A percentile compares a stretch with the other conserved stretches of the same genome.
Evolutionary conservation across 352 stramenopile genomes (phyloP).

Genomic region (Pythium oligandrum): DNA sequence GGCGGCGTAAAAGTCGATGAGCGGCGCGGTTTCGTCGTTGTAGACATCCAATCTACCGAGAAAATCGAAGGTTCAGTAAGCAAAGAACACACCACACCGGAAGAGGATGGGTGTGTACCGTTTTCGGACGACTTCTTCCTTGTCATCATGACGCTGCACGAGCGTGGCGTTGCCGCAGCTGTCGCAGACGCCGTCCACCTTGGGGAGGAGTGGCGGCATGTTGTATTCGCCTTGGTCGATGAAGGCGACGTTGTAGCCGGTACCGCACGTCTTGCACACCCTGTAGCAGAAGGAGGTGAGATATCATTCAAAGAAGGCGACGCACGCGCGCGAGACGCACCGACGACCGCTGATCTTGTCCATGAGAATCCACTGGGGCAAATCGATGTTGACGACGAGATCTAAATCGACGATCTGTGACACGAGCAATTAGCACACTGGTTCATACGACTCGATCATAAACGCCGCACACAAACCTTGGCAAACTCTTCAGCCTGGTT

Average conservation of each 20-base stretch:
- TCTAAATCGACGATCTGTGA: slow-evolving; percentile 56
- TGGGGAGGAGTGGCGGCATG: slow-evolving; percentile 88
- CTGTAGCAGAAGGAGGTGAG: slow-evolving; percentile 15
- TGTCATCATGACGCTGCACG: slow-evolving; percentile 80
- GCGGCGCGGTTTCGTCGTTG: slow-evolving; percentile 81
- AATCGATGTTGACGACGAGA: slow-evolving; percentile 85
- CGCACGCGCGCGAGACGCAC: slow-evolving; percentile 20
- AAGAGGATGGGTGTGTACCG: slow-evolving; percentile 20
- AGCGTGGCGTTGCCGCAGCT: slow-evolving; percentile 69
- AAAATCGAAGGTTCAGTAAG: background rate
- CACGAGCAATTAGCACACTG: slow-evolving; percentile 1
- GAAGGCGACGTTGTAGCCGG: slow-evolving; percentile 85
- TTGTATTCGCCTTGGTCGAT: slow-evolving; percentile 86
- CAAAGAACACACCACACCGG: no score
- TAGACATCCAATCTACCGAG: slow-evolving; percentile 73
- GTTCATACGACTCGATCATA: background rate
- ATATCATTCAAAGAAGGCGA: no score
- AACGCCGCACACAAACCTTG: slow-evolving; percentile 15
- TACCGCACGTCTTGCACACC: slow-evolving; percentile 79
- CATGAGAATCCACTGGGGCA: slow-evolving; percentile 83
- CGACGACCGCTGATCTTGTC: slow-evolving; percentile 88
- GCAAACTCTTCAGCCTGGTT: slow-evolving; percentile 83
- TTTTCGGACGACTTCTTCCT: slow-evolving; percentile 70
- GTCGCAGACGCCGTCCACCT: slow-evolving; percentile 76
- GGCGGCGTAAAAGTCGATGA: slow-evolving; percentile 84